Evolutionary conservation across 805 yeast species (phyloP).

Genomic region (Candida boleticola): DNA sequence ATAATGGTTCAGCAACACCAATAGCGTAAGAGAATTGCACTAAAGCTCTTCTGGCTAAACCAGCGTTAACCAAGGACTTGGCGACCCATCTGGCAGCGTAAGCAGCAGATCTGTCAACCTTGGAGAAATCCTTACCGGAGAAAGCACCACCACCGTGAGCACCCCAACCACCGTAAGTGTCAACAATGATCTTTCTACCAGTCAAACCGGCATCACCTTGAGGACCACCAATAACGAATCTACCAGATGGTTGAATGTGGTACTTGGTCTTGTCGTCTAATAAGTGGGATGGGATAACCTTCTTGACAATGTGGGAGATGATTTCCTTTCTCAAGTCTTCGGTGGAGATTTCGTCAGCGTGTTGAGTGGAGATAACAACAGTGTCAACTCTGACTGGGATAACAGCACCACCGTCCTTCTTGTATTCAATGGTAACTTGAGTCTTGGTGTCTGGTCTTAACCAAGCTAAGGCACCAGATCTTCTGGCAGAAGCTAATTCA

Average conservation of each 20-base stretch:
- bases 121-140: constrained; percentile 99
- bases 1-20: constrained; percentile 99
- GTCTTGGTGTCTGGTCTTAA: constrained; percentile 99
- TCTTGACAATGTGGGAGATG: constrained; percentile 76
- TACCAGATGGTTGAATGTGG: constrained; percentile 99
- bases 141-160: constrained; percentile 99
- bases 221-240: constrained; percentile 99
- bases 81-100: constrained; percentile 99
- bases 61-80: constrained; percentile 93
- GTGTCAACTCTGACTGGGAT: constrained; percentile 96
- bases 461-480: constrained; percentile 93
- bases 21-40: constrained; percentile 99
- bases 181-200: constrained; percentile 99
- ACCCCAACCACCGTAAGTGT: constrained; percentile 99
- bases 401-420: constrained; percentile 91
- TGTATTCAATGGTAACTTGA: constrained; percentile 97
- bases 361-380: constrained; percentile 95
- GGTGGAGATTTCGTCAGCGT: constrained; percentile 92
- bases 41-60: constrained; percentile 93
- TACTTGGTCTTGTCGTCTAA: constrained; percentile 93
- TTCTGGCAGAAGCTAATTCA: constrained; percentile 96
- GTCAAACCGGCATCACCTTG: constrained; percentile 99
- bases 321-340: constrained; percentile 85
- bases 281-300: constrained; percentile 86
- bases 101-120: constrained; percentile 99